Base-by-base conservation (phyloP, 305 asterid species). In the Fraxinus paxiana region DNA sequence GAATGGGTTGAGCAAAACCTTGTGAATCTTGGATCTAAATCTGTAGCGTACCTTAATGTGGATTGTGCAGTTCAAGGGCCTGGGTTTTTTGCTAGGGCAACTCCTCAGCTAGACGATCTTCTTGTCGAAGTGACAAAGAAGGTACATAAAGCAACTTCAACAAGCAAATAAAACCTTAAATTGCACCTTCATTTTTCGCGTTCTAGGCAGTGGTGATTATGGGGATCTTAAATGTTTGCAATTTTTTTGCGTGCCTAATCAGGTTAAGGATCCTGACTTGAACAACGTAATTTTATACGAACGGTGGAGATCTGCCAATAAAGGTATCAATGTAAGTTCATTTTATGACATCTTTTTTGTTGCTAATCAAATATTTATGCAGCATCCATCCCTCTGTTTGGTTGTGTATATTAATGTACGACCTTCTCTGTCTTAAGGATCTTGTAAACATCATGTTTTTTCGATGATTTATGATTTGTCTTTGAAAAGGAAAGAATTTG, bases 11-110 rank as follows among this genome's bases (percentile, higher is more conserved):
- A 96, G 89, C 92, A 96, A 82, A 94, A 96, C 87, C 87, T 89
- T 37, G n/a, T 87, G 87, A 94, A 88, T 88, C 94, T 96, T 76
- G 93, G 93, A 9, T 81, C 95, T 26, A 92, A 91, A 86, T 91
- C 97, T 10, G 95, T 94, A 77, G 97, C 97, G 67, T 96, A 96
- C 84, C 85, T 96, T 56, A 96, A 96, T 75, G 94, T 96, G 85
- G 99, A 96, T 83, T 94, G 97, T 63, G 99, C 98, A 10, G 97
- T 89, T 86, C 98, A 94, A 89, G 99, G 99, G 74, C 93, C 97
- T 22, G 98, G 97, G 34, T 88, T 96, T 84, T 92, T 90, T 73
- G 90, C 90, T 78, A 85, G 95, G 34, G 92, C 97, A 69, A 96
- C 95, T 87, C 99, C 98, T 83, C 99, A 96, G 92, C 87, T 96